Conservation (phyloP, 805 yeast genomes). For the Kockiozyma suomiensis region DNA sequence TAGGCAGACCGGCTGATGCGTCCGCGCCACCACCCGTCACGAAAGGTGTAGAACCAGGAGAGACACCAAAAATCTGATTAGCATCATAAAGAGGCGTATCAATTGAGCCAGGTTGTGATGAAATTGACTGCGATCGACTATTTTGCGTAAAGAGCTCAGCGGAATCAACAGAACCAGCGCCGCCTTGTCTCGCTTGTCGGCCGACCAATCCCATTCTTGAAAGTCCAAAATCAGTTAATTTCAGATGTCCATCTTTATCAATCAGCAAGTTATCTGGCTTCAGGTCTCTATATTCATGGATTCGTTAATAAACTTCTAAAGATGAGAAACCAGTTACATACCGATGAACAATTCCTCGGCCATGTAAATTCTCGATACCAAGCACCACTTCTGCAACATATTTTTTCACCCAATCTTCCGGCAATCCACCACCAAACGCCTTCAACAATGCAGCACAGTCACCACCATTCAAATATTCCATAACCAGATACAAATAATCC, state of each 20-base stretch:
- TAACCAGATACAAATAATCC: constrained; percentile 84
- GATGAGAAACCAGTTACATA: not conserved
- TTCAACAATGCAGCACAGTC: constrained; percentile 87
- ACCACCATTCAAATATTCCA: constrained; percentile 97
- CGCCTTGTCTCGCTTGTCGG: constrained; percentile 53
- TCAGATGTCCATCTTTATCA: constrained; percentile 84
- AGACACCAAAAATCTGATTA: constrained; percentile 14
- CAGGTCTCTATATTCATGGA: constrained; percentile 56
- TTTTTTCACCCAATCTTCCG: constrained; percentile 77
- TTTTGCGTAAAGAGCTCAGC: constrained; percentile 26
- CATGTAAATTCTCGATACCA: constrained; percentile 88
- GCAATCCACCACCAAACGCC: constrained; percentile 72
- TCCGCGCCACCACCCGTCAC: constrained; percentile 7
- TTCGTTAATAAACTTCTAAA: not conserved
- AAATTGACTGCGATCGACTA: constrained; percentile 20
- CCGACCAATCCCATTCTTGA: constrained; percentile 86
- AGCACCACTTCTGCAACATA: constrained; percentile 88
- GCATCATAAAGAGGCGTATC: constrained; percentile 29
- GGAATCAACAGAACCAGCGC: constrained; percentile 11
- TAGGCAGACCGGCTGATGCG: constrained; percentile 4
- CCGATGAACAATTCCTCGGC: constrained; percentile 86
- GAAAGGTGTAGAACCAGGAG: constrained; percentile 30
- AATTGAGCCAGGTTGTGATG: constrained; percentile 16
- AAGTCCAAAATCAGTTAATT: constrained; percentile 92
- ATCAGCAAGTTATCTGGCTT: constrained; percentile 93